These are phyloP conservation scores for Cornus kousa DNA, from an alignment of 148 eudicot species.

Conservation along the genomic window DNA sequence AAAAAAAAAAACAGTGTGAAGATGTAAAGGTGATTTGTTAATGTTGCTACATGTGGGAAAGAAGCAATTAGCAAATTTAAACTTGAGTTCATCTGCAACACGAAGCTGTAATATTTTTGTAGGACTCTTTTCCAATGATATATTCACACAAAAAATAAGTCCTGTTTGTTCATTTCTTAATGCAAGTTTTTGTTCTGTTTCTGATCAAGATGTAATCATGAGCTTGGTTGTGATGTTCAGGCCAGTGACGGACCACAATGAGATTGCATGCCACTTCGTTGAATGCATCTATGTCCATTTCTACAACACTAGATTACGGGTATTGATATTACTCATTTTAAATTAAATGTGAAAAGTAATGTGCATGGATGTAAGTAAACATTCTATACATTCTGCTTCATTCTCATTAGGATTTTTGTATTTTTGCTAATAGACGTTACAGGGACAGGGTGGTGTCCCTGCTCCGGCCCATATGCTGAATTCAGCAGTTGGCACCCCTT, in stretches of 20 bases:
- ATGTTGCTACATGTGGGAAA: not conserved
- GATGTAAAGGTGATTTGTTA: not conserved
- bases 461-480: constrained; percentile 29
- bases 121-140: not conserved
- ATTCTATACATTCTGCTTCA: not conserved
- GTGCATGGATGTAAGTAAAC: constrained; percentile 2
- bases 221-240: constrained; percentile 36
- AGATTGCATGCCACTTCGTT: constrained; percentile 70
- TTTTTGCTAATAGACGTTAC: constrained; percentile 30
- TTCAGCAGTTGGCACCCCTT: constrained; percentile 38
- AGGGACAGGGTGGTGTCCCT: constrained; percentile 42
- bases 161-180: constrained; percentile 3
- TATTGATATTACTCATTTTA: constrained; percentile 22
- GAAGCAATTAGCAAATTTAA: not conserved
- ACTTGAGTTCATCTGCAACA: not conserved
- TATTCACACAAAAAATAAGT: not conserved
- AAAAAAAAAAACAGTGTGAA: not conserved
- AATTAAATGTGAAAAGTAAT: not conserved
- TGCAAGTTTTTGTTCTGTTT: constrained; percentile 1
- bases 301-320: constrained; percentile 55
- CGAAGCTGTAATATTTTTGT: not conserved
- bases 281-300: constrained; percentile 74
- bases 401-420: constrained; percentile 1
- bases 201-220: constrained; percentile 4
- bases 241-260: constrained; percentile 80